Evolutionary conservation across 1,139 yeast genomes (phyloP).

Genomic region (Kodamaea suecica): DNA sequence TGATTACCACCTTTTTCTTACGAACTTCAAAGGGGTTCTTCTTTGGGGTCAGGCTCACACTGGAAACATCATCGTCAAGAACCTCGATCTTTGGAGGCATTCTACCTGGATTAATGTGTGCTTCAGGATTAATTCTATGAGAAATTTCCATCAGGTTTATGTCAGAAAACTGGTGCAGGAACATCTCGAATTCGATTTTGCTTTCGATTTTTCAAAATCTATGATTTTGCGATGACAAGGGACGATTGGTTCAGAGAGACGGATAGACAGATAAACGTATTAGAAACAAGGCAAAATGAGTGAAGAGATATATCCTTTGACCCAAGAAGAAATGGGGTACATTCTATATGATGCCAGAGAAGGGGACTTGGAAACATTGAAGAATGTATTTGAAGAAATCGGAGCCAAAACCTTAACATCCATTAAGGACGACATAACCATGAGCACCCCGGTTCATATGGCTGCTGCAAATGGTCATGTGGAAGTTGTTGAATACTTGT

Average conservation of each 20-base stretch:
- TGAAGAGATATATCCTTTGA: constrained; percentile 22
- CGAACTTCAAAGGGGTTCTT: constrained; percentile 34
- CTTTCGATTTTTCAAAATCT: no score
- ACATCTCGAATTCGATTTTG: not conserved
- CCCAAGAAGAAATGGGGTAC: constrained; percentile 79
- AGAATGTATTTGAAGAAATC: constrained; percentile 63
- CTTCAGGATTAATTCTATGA: not conserved
- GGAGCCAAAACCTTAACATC: constrained; percentile 47
- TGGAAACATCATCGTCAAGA: constrained; percentile 5
- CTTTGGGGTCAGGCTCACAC: constrained; percentile 4
- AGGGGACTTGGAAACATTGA: constrained; percentile 76
- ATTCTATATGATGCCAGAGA: constrained; percentile 80
- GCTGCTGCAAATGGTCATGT: constrained; percentile 92
- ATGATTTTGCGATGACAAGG: no score
- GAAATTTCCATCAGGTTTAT: no score
- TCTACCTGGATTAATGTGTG: no score
- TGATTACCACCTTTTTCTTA: constrained; percentile 29
- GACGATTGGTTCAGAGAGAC: no score
- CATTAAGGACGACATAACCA: constrained; percentile 61
- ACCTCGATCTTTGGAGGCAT: constrained; percentile 31
- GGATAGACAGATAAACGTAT: no score
- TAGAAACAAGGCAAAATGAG: constrained; percentile 4
- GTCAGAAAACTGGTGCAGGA: no score
- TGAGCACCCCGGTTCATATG: constrained; percentile 84
- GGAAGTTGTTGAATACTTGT: constrained; percentile 61